phyloP scores from a whole-genome alignment of 2,329 filamentous ascomycete genomes.

The Leptographium lundbergii region DNA sequence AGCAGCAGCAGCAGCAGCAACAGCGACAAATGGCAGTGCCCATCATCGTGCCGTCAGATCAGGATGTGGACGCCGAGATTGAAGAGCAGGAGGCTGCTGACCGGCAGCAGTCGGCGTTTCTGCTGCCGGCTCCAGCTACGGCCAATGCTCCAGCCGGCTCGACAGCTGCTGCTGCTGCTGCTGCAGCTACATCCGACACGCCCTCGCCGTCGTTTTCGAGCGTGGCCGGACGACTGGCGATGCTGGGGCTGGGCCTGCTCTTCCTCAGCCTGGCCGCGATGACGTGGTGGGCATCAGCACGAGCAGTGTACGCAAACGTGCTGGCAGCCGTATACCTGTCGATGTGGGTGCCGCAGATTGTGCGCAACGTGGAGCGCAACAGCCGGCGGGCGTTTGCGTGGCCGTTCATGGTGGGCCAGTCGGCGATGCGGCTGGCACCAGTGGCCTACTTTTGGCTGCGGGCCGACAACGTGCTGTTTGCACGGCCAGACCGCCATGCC shows the following conservation, averaged over 20 bases:
- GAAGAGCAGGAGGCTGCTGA: slow-evolving; percentile 21
- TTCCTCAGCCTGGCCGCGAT: slow-evolving; percentile 47
- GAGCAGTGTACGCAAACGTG: slow-evolving; percentile 45
- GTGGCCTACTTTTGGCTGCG: slow-evolving; percentile 77
- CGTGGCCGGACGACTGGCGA: slow-evolving; percentile 43
- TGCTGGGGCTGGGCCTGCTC: slow-evolving; percentile 40
- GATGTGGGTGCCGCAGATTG: slow-evolving; percentile 85
- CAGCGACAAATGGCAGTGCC: slow-evolving; percentile 18
- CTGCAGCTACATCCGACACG: slow-evolving; percentile 15
- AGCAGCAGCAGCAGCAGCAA: slow-evolving; percentile 7
- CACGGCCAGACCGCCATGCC: slow-evolving; percentile 51
- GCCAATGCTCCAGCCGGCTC: slow-evolving; percentile 14
- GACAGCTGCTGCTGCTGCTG: slow-evolving; percentile 11
- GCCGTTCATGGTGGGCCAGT: slow-evolving; percentile 82
- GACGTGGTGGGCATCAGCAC: slow-evolving; percentile 44
- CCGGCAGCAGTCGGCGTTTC: slow-evolving; percentile 14
- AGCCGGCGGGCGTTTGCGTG: slow-evolving; percentile 83
- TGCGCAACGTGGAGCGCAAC: slow-evolving; percentile 80
- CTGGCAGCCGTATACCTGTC: slow-evolving; percentile 70
- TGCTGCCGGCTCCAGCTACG: slow-evolving; percentile 13
- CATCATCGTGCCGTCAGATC: slow-evolving; percentile 50
- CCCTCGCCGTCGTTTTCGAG: slow-evolving; percentile 32
- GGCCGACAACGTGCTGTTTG: slow-evolving; percentile 68
- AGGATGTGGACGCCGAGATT: slow-evolving; percentile 50
- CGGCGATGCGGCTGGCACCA: slow-evolving; percentile 62